Evolutionary conservation across 371 early-diverging fungal genomes (phyloP), one percentile per base, ranked within the genome.

Genomic region (Phascolomyces articulosus): DNA sequence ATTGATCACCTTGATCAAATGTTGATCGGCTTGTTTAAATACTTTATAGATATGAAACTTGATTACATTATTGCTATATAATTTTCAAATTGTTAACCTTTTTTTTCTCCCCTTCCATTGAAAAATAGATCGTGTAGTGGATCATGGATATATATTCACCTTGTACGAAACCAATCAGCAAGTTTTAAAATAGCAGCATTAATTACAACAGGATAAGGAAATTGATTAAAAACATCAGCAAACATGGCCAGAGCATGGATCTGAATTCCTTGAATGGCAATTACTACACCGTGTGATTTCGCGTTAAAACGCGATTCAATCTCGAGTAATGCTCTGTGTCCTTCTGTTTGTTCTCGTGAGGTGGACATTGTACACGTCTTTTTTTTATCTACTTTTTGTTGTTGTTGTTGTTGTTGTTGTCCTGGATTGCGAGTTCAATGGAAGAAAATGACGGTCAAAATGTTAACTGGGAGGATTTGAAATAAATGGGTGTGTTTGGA

Each of bases 101-200:
- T n/a, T n/a, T n/a, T n/a, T n/a, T n/a, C n/a, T n/a, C n/a, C n/a
- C n/a, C n/a, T n/a, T n/a, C n/a, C n/a, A n/a, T n/a, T n/a, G n/a
- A n/a, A n/a, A n/a, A n/a, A n/a, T n/a, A n/a, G n/a, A n/a, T n/a
- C n/a, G n/a, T n/a, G n/a, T n/a, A n/a, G n/a, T n/a, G n/a, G n/a
- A n/a, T n/a, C n/a, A n/a, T n/a, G n/a, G n/a, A n/a, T 10, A 23
- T 10, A 51, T 60, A 23, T 23, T 16, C 23, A 85, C 87, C 81
- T 77, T 47, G 68, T 69, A 26, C 82, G 74, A 67, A 83, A 87
- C 77, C 83, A 87, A 59, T 87, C 87, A 8, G 85, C 85, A 3
- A 87, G 66, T 61, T 87, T 87, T 16, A 87, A 67, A 47, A 87
- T 74, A 13, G 80, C 85, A 47, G 85, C 79, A 54, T 82, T 87